Base-by-base conservation (phyloP, 345 rosid species). In the Moricandia moricandioides region DNA sequence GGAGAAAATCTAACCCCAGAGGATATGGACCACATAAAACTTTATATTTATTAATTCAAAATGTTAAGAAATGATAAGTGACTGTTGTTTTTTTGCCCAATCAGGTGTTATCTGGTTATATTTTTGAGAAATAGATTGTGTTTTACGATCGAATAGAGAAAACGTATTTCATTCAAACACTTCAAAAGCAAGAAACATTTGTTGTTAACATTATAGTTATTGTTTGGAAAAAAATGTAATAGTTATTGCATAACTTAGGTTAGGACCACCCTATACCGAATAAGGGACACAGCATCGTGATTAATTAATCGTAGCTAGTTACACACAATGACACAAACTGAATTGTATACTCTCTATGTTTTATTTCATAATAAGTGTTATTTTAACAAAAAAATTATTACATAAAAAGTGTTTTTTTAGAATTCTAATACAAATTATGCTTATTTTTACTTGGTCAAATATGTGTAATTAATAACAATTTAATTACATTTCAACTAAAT, bases 11-110 rank as follows among this genome's bases (percentile, higher is more conserved):
- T 59, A 47, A 34, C 54, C 67, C 10, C 7, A 47, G 13, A 65
- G n/a, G 58, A 55, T 21, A 67, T 69, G 69, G 64, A 62, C 79
- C 74, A 76, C 74, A 61, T 24, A 49, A 43, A 61, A 52, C 49
- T 17, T 26, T 37, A 62, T 52, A 18, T 52, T 35, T 69, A 69
- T 69, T 63, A 35, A 62, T 52, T 69, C 34, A 62, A 17, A 39
- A 27, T 52, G 57, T 75, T 35, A 18, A 18, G 45, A 51, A 61
- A 51, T 67, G 12, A 75, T 75, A 59, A 62, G 62, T 67, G 79
- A 67, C 68, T 75, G 11, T 43, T 1, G 18, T 59, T 35, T 29
- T 4, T 31, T 8, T 1, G 1, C 35, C 16, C 66, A 66, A 31
- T 37, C 47, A 58, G 39, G 39, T 59, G 62, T 49, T 24, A 51